Evolutionary conservation across 192 early-diverging fungal species (phyloP).

Genomic region (Jimgerdemannia flammicorona): DNA sequence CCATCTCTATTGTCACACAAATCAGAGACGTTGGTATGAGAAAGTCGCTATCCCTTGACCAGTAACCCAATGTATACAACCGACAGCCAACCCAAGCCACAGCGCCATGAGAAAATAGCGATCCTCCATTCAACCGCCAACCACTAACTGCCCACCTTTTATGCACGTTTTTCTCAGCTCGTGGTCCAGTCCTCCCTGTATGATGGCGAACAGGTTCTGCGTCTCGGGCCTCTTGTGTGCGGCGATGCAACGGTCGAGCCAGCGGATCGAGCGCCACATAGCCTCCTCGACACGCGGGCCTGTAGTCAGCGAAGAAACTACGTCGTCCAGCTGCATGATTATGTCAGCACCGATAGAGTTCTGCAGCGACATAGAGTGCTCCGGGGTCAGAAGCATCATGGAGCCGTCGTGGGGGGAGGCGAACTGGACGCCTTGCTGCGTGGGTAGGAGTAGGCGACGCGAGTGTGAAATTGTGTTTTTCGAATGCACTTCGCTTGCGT

Average conservation of each 20-base stretch:
- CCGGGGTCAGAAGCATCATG: constrained; percentile 78
- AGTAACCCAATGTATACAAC: no score
- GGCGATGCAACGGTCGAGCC: constrained; percentile 81
- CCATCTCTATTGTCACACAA: constrained; percentile 52
- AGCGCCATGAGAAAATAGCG: no score
- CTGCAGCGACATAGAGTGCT: constrained; percentile 82
- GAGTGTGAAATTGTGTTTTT: not conserved
- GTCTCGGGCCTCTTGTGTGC: constrained; percentile 65
- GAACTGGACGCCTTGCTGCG: constrained; percentile 73
- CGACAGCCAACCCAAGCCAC: no score
- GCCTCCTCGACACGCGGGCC: constrained; percentile 85
- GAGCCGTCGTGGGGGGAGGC: constrained; percentile 81
- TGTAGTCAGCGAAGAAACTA: constrained; percentile 77
- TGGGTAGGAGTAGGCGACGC: not conserved
- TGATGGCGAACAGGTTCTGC: constrained; percentile 88
- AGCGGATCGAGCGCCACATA: constrained; percentile 84
- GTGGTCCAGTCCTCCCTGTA: constrained; percentile 78
- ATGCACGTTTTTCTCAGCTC: constrained; percentile 68
- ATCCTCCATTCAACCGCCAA: no score
- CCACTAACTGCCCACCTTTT: constrained; percentile 22
- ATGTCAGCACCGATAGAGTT: constrained; percentile 87
- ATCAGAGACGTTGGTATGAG: not conserved
- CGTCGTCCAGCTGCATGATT: constrained; percentile 92
- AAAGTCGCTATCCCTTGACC: constrained; percentile 3
- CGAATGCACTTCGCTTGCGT: no score